Conservation (phyloP, 2,329 filamentous ascomycete species). For the Fusarium sublunatum region DNA sequence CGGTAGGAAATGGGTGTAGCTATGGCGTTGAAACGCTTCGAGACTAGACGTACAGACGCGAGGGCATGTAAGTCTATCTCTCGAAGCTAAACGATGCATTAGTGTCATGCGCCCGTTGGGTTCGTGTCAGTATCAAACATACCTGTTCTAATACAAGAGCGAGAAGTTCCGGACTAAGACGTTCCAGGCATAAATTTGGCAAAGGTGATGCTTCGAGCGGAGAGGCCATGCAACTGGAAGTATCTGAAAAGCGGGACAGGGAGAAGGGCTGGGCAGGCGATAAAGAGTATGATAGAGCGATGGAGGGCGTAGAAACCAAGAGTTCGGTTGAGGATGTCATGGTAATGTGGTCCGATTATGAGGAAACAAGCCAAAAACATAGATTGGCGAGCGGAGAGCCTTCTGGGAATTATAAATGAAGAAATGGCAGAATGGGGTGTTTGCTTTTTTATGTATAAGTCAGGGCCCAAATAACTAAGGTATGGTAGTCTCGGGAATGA, state of each 20-base stretch:
- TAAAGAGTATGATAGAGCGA: slow-evolving; percentile 34
- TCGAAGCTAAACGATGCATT: slow-evolving; percentile 51
- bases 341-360: slow-evolving; percentile 8
- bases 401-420: slow-evolving; percentile 7
- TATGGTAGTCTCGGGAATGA: slow-evolving; percentile 12
- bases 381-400: slow-evolving; percentile 10
- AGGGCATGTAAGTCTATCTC: slow-evolving; percentile 52
- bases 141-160: slow-evolving; percentile 57
- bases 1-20: slow-evolving; percentile 58
- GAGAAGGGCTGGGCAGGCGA: slow-evolving; percentile 21
- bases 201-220: slow-evolving; percentile 10
- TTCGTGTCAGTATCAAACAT: slow-evolving; percentile 14
- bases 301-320: slow-evolving; percentile 33
- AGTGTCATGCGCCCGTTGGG: slow-evolving; percentile 13
- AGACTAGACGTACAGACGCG: slow-evolving; percentile 52
- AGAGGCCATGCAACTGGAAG: slow-evolving; percentile 42
- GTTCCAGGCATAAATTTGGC: slow-evolving; percentile 37
- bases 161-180: slow-evolving; percentile 58
- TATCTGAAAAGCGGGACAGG: slow-evolving; percentile 13
- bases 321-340: slow-evolving; percentile 44
- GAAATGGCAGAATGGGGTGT: slow-evolving; percentile 10
- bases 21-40: slow-evolving; percentile 55
- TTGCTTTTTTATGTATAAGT: slow-evolving; percentile 37
- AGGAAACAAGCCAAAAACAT: slow-evolving; percentile 9
- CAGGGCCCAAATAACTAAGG: slow-evolving; percentile 12